These are phyloP conservation scores for Naganishia albida DNA, from an alignment of 1,284 basidiomycete genomes.

Conservation along the genomic window DNA sequence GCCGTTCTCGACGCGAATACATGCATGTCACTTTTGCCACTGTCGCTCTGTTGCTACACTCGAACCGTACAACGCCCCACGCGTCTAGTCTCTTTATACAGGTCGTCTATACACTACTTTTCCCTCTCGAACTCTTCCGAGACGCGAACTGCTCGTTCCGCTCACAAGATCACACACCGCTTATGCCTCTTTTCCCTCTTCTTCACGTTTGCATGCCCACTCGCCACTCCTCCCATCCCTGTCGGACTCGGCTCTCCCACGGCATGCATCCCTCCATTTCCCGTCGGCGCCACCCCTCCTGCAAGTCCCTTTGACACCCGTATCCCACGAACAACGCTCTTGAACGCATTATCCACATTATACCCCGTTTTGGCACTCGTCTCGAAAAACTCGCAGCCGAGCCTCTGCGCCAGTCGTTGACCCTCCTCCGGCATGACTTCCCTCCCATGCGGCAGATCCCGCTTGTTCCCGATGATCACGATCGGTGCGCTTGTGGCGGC, in stretches of 20 bases:
- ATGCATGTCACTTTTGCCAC: no score
- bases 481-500: conserved; percentile 43
- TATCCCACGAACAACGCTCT: conserved; percentile 83
- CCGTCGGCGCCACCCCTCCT: conserved; percentile 3
- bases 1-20: not conserved
- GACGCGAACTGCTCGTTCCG: not conserved
- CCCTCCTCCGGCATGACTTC: conserved; percentile 90
- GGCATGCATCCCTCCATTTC: not conserved
- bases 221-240: conserved; percentile 3
- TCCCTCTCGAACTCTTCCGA: not conserved
- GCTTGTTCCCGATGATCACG: conserved; percentile 90
- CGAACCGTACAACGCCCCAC: not conserved
- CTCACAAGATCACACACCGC: conserved; percentile 53
- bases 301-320: conserved; percentile 43
- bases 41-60: not conserved
- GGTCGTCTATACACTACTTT: not conserved
- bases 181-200: conserved; percentile 43
- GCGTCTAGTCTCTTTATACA: not conserved
- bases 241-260: not conserved
- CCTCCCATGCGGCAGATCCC: conserved; percentile 76
- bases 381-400: conserved; percentile 94
- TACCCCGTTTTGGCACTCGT: conserved; percentile 92
- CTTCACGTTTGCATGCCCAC: conserved; percentile 13
- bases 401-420: conserved; percentile 74
- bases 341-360: conserved; percentile 94